phyloP scores from a whole-genome alignment of 2,329 filamentous ascomycete species.

The Cadophora luteo-olivacea region DNA sequence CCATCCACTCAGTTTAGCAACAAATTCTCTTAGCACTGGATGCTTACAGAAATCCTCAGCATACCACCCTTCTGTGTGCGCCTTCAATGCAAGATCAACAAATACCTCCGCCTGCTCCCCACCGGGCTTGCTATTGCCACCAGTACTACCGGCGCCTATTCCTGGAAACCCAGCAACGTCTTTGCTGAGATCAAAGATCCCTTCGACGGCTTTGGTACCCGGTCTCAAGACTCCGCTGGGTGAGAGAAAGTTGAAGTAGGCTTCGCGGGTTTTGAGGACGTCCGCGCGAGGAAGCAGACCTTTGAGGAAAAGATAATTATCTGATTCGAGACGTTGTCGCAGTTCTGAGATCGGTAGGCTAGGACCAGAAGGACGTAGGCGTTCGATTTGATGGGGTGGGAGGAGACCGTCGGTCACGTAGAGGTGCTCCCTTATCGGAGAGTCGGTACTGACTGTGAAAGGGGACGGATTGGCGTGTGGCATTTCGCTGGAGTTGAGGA shows the following conservation, averaged over 20 bases:
- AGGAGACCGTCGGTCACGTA: conserved; percentile 43
- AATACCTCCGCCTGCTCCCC: too few relatives aligned
- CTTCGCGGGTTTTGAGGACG: conserved; percentile 56
- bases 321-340: conserved; percentile 51
- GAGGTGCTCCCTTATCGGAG: not conserved
- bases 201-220: not conserved
- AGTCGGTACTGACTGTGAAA: not conserved
- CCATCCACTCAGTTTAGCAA: too few relatives aligned
- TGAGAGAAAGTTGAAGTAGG: conserved; percentile 60
- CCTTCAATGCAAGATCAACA: too few relatives aligned
- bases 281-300: conserved; percentile 58
- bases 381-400: conserved; percentile 8
- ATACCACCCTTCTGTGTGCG: too few relatives aligned
- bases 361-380: conserved; percentile 24
- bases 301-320: conserved; percentile 64
- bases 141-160: too few relatives aligned
- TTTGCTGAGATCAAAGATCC: too few relatives aligned
- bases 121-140: too few relatives aligned
- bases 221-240: conserved; percentile 63
- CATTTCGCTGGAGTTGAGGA: not conserved
- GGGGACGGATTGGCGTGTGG: not conserved
- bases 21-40: too few relatives aligned
- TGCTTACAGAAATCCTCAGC: too few relatives aligned
- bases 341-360: conserved; percentile 51
- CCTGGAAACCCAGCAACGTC: too few relatives aligned